Evolutionary conservation across 768 basidiomycete species (phyloP).

Genomic region (Mycena maculata): DNA sequence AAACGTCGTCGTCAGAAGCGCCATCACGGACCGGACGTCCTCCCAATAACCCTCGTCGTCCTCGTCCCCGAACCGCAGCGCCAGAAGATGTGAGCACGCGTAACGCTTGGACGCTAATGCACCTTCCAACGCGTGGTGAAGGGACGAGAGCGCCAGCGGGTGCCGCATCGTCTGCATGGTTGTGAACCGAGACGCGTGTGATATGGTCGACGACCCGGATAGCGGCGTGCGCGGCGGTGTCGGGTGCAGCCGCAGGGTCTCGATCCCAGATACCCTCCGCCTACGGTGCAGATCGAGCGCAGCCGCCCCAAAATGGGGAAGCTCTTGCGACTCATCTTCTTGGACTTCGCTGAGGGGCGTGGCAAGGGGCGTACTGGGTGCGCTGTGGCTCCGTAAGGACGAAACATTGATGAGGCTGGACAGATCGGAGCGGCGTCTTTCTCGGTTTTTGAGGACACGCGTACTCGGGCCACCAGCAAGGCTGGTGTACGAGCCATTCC

Average conservation of each 20-base stretch:
- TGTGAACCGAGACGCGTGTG: constrained; percentile 72
- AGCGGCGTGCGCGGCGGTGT: constrained; percentile 49
- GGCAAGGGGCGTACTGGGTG: constrained; percentile 45
- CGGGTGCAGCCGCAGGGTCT: constrained; percentile 52
- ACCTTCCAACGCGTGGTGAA: constrained; percentile 71
- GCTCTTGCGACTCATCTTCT: constrained; percentile 45
- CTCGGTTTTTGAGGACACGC: constrained; percentile 55
- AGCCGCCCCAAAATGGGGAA: constrained; percentile 65
- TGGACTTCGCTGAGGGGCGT: constrained; percentile 36
- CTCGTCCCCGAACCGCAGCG: constrained; percentile 76
- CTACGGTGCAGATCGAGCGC: constrained; percentile 72
- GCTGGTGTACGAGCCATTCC: constrained; percentile 76
- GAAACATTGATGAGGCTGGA: constrained; percentile 55
- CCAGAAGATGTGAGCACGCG: constrained; percentile 82
- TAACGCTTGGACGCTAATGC: constrained; percentile 80
- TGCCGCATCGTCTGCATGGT: constrained; percentile 69
- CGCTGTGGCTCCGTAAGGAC: constrained; percentile 49
- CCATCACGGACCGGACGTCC: constrained; percentile 81
- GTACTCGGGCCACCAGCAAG: constrained; percentile 63
- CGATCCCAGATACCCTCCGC: constrained; percentile 61
- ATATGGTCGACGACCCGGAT: constrained; percentile 47
- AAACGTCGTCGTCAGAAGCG: constrained; percentile 73
- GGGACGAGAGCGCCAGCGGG: constrained; percentile 72
- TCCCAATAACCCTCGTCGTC: constrained; percentile 89
- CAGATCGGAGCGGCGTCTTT: constrained; percentile 68